These are phyloP conservation scores for Wickerhamomyces subpelliculosus DNA, from an alignment of 805 yeast genomes.

Conservation along the genomic window DNA sequence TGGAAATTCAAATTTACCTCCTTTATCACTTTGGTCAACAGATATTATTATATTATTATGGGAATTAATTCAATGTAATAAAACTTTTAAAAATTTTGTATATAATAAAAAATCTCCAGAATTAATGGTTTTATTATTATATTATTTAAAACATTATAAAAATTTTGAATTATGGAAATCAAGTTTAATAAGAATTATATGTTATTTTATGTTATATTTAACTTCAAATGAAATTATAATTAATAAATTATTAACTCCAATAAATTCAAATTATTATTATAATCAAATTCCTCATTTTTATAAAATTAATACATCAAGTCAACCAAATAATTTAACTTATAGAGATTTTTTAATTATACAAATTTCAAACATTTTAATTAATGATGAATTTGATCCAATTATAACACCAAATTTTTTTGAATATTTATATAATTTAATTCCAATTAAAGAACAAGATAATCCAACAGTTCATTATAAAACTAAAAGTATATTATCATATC, in stretches of 20 bases:
- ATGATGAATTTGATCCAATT: slow-evolving; percentile 26
- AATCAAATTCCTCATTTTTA: slow-evolving; percentile 47
- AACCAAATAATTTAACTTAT: slow-evolving; percentile 32
- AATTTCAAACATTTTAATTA: slow-evolving; percentile 34
- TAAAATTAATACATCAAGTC: slow-evolving; percentile 26
- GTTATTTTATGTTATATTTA: slow-evolving; percentile 46
- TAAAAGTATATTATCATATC: slow-evolving; percentile 38
- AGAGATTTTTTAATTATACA: slow-evolving; percentile 60
- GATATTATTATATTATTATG: slow-evolving; percentile 63
- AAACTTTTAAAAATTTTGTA: slow-evolving; percentile 39
- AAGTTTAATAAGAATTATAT: slow-evolving; percentile 39
- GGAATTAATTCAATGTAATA: slow-evolving; percentile 74
- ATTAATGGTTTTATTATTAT: slow-evolving; percentile 45
- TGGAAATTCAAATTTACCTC: slow-evolving; percentile 21
- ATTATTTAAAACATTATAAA: slow-evolving; percentile 47
- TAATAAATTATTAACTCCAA: slow-evolving; percentile 36
- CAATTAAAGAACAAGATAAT: slow-evolving; percentile 25
- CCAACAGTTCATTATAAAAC: slow-evolving; percentile 18
- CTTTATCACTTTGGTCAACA: slow-evolving; percentile 41
- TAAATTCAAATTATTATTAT: slow-evolving; percentile 34
- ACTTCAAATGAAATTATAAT: slow-evolving; percentile 33
- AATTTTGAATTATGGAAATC: slow-evolving; percentile 30
- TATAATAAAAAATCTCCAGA: slow-evolving; percentile 44
- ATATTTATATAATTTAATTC: slow-evolving; percentile 54
- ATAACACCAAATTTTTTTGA: slow-evolving; percentile 48